These are phyloP conservation scores for Tetrapisispora phaffii DNA, from an alignment of 805 yeast genomes.

Conservation along the genomic window DNA sequence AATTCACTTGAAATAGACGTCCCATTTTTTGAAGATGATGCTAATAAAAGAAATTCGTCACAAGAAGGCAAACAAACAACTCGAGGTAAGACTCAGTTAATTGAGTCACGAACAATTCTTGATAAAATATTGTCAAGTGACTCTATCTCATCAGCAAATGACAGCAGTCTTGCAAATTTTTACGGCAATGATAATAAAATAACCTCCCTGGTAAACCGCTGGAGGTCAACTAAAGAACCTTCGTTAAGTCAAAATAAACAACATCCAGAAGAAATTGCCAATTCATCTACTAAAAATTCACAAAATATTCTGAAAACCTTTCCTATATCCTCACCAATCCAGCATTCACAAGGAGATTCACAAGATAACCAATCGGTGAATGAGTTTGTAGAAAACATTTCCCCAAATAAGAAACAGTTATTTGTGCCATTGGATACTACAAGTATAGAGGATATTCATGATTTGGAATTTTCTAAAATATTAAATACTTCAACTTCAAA, in stretches of 20 bases:
- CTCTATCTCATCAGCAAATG: not conserved
- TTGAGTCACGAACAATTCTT: not conserved
- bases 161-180: not conserved
- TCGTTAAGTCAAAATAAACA: not conserved
- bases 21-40: conserved; percentile 18
- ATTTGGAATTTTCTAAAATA: not conserved
- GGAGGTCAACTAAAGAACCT: not conserved
- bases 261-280: not conserved
- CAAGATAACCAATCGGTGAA: no score
- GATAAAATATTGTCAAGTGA: not conserved
- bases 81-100: not conserved
- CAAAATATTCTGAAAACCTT: conserved; percentile 5
- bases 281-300: not conserved
- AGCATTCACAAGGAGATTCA: not conserved
- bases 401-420: not conserved
- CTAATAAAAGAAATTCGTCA: conserved; percentile 1
- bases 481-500: not conserved
- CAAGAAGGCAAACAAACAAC: not conserved
- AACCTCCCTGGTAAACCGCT: not conserved
- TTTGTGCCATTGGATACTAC: not conserved
- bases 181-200: not conserved
- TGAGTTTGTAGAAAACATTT: not conserved
- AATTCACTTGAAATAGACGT: conserved; percentile 17
- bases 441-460: not conserved
- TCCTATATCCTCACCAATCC: conserved; percentile 13